Evolutionary conservation across 2,329 filamentous ascomycete genomes (phyloP).

Genomic region (Penicillium janthinellum): DNA sequence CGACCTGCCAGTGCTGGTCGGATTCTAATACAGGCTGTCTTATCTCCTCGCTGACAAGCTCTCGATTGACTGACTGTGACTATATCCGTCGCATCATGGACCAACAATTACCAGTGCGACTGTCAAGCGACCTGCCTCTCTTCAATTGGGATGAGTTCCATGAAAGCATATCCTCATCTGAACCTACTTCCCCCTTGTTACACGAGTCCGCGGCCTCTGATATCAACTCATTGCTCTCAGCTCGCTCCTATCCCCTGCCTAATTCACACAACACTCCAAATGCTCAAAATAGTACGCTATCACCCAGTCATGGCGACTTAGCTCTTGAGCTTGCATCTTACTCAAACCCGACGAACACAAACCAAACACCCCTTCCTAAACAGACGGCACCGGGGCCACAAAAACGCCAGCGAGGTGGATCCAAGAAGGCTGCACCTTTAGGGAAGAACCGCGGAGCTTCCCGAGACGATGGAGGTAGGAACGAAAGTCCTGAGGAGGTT

Average conservation of each 20-base stretch:
- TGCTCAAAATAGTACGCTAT: neutral
- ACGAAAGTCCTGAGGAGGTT: neutral
- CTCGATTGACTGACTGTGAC: neutral
- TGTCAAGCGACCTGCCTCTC: neutral
- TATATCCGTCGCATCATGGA: neutral
- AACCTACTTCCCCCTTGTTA: neutral
- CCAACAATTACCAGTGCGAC: neutral
- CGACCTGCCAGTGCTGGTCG: neutral
- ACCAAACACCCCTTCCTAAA: neutral
- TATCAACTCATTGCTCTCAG: slow-evolving; percentile 1
- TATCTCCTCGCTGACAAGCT: neutral
- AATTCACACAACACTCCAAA: neutral
- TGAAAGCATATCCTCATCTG: neutral
- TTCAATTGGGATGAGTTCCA: neutral
- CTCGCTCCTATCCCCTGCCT: neutral
- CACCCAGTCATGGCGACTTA: neutral
- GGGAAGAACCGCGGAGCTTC: neutral
- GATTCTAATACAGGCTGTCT: neutral
- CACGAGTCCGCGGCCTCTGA: neutral
- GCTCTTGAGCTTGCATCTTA: neutral
- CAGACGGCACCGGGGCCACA: neutral
- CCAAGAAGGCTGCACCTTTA: neutral
- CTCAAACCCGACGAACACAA: neutral
- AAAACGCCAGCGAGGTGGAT: neutral
- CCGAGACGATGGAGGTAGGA: neutral